Evolutionary conservation across 2,329 filamentous ascomycete genomes (phyloP), one percentile per base, ranked within the genome.

Genomic region (Diaporthe batatas): DNA sequence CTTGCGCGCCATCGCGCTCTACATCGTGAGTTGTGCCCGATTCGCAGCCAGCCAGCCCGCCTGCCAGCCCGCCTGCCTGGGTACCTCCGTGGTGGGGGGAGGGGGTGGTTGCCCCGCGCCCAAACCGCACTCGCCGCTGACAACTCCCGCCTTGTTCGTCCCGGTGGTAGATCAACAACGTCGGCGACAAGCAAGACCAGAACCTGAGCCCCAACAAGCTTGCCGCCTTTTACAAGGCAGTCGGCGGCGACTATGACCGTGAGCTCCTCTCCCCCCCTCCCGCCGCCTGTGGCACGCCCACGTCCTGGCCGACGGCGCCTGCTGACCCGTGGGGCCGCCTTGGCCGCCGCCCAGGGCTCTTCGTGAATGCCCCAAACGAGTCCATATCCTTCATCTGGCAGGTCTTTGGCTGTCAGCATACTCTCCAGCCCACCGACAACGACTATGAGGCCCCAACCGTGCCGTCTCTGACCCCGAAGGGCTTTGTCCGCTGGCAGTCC

Each of bases 401-500:
- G 79, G 93, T 93, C 10, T 90, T 97, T 68, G 96, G 96, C 77
- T 98, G 96, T 81, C 93, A 95, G 78, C 96, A 98, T 83, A 91
- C 91, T 65, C 87, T 98, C 36, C 93, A 97, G 77, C 94, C 94
- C 0, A 90, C 90, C 62, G 89, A 90, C 51, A 88, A 91, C 77
- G 90, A 94, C 75, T 98, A 93, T 80, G 89, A 88, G 4, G 86
- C 91, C 0, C 96, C 96, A 0, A 91, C 89, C 0, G 89, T 98
- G 54, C 96, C 96, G 0, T 94, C 95, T 18, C 84, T 99, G 71
- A 97, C 96, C 47, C 86, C 89, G 0, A 90, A 91, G 78, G 96
- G 96, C 53, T 99, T 97, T 81, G 93, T 96, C 55, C 91, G 94
- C 80, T 99, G 96, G 96, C 93, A 98, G 84, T 94, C 94, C 0